Evolutionary conservation across 176 grass and related monocot genomes (phyloP).

Genomic region (Carex littledalei): DNA sequence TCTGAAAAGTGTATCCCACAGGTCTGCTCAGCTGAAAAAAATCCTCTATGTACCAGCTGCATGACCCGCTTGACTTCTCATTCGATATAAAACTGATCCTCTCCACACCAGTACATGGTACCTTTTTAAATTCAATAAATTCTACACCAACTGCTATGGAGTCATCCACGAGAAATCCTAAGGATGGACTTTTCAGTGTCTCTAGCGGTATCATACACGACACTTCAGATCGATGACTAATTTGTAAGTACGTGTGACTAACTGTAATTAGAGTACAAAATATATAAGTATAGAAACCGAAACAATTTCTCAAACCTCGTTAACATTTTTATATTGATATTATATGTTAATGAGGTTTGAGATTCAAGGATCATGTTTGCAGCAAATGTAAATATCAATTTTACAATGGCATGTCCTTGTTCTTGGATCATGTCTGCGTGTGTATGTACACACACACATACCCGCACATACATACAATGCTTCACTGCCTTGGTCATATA

Average conservation of each 20-base stretch:
- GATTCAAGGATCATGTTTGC: no score
- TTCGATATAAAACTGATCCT: not conserved
- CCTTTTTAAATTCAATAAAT: not conserved
- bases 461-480: no score
- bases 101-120: not conserved
- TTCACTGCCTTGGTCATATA: no score
- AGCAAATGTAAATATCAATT: no score
- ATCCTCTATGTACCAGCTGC: not conserved
- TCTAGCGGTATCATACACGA: conserved; percentile 31
- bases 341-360: no score
- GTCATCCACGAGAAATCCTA: conserved; percentile 20
- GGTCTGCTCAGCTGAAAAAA: not conserved
- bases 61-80: not conserved
- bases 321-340: not conserved
- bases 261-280: not conserved
- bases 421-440: no score
- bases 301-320: no score
- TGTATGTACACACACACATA: no score
- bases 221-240: conserved; percentile 11
- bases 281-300: not conserved
- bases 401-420: no score
- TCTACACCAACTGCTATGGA: not conserved
- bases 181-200: not conserved
- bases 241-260: conserved; percentile 15
- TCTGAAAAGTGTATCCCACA: not conserved